Evolutionary conservation across 306 rosid genomes (phyloP).

Genomic region (Casuarina cunninghamiana): DNA sequence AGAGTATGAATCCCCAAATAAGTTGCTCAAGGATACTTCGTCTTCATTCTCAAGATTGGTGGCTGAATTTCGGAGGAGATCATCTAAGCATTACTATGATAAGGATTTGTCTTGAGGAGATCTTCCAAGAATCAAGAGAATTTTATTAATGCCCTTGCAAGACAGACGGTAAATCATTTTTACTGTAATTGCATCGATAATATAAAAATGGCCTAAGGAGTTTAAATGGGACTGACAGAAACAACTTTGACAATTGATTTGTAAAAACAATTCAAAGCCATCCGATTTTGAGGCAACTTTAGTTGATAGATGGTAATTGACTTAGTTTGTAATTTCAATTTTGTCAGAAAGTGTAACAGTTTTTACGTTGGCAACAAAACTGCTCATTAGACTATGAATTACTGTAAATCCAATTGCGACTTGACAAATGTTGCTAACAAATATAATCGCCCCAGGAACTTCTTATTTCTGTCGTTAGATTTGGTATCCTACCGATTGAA

Average conservation of each 20-base stretch:
- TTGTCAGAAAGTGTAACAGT: not conserved
- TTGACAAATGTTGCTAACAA: not conserved
- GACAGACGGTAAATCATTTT: not conserved
- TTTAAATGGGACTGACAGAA: not conserved
- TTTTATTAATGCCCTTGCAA: not conserved
- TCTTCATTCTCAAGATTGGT: constrained; percentile 85
- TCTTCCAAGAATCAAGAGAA: not conserved
- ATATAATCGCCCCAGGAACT: not conserved
- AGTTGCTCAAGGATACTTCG: constrained; percentile 55
- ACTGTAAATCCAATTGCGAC: not conserved
- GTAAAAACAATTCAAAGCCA: too few species aligned
- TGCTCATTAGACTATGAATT: not conserved
- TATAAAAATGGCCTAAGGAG: not conserved
- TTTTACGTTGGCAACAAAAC: not conserved
- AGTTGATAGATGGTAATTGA: not conserved
- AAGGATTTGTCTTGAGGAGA: constrained; percentile 6
- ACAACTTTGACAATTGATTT: not conserved
- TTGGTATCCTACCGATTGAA: not conserved
- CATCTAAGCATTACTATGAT: constrained; percentile 38
- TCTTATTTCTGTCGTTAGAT: not conserved
- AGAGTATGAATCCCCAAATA: constrained; percentile 68
- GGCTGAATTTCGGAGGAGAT: constrained; percentile 66
- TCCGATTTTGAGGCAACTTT: not conserved
- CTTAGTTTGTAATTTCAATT: not conserved
- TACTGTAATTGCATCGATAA: not conserved